phyloP scores from a whole-genome alignment of 176 grass and related monocot genomes.

The bread wheat (Triticum aestivum) region DNA sequence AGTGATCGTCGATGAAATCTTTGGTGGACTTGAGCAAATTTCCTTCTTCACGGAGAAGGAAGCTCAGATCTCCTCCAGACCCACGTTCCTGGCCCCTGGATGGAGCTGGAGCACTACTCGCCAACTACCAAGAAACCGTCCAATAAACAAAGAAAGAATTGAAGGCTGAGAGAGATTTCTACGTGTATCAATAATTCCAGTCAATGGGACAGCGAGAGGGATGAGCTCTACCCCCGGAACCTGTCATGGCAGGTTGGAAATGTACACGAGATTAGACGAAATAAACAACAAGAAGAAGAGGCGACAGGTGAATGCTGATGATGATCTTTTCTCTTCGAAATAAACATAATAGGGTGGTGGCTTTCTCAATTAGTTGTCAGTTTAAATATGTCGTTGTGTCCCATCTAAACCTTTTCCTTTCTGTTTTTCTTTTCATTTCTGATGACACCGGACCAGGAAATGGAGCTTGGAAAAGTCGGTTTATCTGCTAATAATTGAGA shows the following conservation, averaged over 20 bases:
- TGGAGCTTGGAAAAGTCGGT: background rate
- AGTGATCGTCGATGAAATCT: background rate
- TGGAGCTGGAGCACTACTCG: constrained; percentile 18
- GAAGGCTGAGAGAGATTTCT: constrained; percentile 11
- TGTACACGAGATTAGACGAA: background rate
- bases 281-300: background rate
- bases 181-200: constrained; percentile 22
- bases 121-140: constrained; percentile 36
- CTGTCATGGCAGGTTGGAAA: constrained; percentile 29
- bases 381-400: background rate
- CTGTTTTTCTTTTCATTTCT: background rate
- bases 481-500: background rate
- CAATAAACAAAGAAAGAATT: constrained; percentile 32
- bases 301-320: background rate
- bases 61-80: constrained; percentile 26
- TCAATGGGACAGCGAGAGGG: constrained; percentile 4
- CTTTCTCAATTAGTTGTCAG: background rate
- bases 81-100: background rate
- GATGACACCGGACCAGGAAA: background rate
- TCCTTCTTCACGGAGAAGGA: no score
- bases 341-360: background rate
- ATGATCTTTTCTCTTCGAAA: constrained; percentile 25
- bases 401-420: background rate
- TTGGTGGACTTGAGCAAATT: no score
- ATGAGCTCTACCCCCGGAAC: background rate